Conservation (phyloP, 495 filamentous ascomycete genomes). For the Daldinia grandis region DNA sequence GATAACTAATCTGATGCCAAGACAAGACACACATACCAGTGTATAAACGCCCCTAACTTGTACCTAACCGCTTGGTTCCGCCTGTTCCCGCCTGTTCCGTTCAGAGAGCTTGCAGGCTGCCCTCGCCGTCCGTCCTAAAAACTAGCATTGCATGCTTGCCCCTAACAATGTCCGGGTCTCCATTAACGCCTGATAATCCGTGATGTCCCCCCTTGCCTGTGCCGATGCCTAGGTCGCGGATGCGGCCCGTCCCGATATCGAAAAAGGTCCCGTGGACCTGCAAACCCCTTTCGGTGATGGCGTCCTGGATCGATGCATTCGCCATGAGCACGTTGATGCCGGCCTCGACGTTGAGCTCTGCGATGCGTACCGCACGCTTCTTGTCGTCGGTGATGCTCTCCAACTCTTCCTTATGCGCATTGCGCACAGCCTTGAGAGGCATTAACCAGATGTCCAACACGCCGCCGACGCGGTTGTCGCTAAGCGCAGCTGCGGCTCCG, state of each 20-base stretch:
- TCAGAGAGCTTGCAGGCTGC: conserved; percentile 34
- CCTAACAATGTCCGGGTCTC: conserved; percentile 46
- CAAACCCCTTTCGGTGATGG: conserved; percentile 72
- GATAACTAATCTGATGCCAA: not conserved
- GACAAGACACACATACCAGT: not conserved
- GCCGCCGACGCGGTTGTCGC: conserved; percentile 71
- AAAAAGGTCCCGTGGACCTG: conserved; percentile 77
- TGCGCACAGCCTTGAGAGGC: conserved; percentile 71
- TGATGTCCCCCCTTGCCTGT: conserved; percentile 45
- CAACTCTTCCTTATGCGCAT: conserved; percentile 63
- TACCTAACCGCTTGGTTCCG: not conserved
- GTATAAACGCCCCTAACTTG: conserved; percentile 7
- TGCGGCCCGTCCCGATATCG: conserved; percentile 68
- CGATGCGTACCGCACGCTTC: conserved; percentile 62
- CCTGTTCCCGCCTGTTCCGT: not conserved
- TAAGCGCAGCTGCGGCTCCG: conserved; percentile 74
- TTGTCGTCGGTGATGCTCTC: conserved; percentile 56
- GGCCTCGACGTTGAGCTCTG: conserved; percentile 74
- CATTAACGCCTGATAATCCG: conserved; percentile 11
- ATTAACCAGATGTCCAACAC: conserved; percentile 85
- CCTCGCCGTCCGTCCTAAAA: conserved; percentile 52
- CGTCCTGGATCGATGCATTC: conserved; percentile 68
- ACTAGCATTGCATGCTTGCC: conserved; percentile 62
- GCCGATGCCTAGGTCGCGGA: conserved; percentile 65
- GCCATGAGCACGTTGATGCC: conserved; percentile 70